phyloP scores from a whole-genome alignment of 2,329 filamentous ascomycete species.

The Botrytis sinoallii region DNA sequence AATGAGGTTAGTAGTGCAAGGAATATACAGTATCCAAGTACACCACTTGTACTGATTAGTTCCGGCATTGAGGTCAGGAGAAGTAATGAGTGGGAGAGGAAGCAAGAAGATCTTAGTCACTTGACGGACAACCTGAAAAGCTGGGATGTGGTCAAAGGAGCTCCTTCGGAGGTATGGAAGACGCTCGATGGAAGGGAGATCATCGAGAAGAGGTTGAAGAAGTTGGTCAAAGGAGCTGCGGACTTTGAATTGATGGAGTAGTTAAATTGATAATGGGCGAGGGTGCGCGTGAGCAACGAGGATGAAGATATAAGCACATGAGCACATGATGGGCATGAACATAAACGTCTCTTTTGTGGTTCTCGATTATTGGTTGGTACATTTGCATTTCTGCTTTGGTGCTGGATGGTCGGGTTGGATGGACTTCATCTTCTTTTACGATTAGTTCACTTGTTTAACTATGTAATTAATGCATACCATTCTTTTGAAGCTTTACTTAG shows the following conservation, averaged over 20 bases:
- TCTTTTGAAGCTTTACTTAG: neutral
- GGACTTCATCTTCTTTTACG: neutral
- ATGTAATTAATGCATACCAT: slow-evolving; percentile 1
- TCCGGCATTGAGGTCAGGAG: slow-evolving; percentile 68
- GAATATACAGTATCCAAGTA: slow-evolving; percentile 73
- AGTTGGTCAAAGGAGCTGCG: slow-evolving; percentile 53
- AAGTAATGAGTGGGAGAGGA: slow-evolving; percentile 72
- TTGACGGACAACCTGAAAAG: slow-evolving; percentile 74
- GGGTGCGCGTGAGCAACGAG: neutral
- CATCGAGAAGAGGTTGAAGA: slow-evolving; percentile 74
- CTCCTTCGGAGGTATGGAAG: slow-evolving; percentile 83
- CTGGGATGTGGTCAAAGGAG: slow-evolving; percentile 85
- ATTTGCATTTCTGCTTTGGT: slow-evolving; percentile 5
- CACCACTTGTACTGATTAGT: slow-evolving; percentile 76
- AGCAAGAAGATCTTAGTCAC: slow-evolving; percentile 78
- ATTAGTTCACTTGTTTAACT: neutral
- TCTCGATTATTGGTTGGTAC: neutral
- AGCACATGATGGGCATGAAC: neutral
- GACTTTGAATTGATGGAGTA: neutral
- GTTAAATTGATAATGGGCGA: neutral
- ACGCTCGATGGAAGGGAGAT: slow-evolving; percentile 67
- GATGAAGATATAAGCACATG: neutral
- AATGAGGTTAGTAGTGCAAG: slow-evolving; percentile 77
- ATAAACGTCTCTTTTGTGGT: neutral
- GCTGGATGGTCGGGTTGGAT: slow-evolving; percentile 3